Conservation (phyloP, 495 filamentous ascomycete species). For the Hypomontagnella submonticulosa region DNA sequence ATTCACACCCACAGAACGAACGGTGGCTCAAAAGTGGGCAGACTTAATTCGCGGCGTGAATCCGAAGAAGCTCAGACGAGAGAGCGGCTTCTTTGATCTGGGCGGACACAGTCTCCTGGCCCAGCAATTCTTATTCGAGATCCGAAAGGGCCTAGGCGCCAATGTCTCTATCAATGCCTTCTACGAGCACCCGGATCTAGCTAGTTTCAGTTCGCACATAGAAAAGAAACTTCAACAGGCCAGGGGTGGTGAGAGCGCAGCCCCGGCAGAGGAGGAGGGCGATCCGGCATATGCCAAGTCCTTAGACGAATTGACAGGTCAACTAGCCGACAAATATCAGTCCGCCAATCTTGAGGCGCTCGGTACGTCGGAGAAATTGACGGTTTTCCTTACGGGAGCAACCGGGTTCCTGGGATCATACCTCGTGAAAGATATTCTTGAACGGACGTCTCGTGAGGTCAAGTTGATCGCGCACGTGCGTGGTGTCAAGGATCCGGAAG, state of each 20-base stretch:
- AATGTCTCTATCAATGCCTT: conserved; percentile 81
- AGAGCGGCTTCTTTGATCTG: conserved; percentile 84
- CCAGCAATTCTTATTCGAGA: conserved; percentile 78
- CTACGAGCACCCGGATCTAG: conserved; percentile 79
- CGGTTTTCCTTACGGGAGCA: conserved; percentile 86
- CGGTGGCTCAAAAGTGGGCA: conserved; percentile 52
- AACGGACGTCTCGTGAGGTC: conserved; percentile 63
- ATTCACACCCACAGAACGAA: conserved; percentile 56
- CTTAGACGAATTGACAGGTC: conserved; percentile 58
- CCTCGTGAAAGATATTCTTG: conserved; percentile 78
- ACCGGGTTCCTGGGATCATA: conserved; percentile 93
- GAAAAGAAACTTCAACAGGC: conserved; percentile 56
- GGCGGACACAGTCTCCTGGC: conserved; percentile 90
- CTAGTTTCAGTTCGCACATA: conserved; percentile 77
- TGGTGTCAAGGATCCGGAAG: conserved; percentile 60
- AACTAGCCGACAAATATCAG: conserved; percentile 53
- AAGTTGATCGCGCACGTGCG: conserved; percentile 85
- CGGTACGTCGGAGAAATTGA: conserved; percentile 55
- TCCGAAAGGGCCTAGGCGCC: conserved; percentile 70
- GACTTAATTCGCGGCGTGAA: conserved; percentile 65
- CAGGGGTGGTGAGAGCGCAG: conserved; percentile 49
- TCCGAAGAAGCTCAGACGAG: conserved; percentile 68
- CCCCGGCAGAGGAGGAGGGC: conserved; percentile 60
- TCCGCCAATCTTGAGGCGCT: conserved; percentile 48
- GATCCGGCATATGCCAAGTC: conserved; percentile 76